Percentiles rank a stretch among this genome's conserved stretches.
phyloP scores from a whole-genome alignment of 2,329 filamentous ascomycete species.

The Trichoderma sp. region DNA sequence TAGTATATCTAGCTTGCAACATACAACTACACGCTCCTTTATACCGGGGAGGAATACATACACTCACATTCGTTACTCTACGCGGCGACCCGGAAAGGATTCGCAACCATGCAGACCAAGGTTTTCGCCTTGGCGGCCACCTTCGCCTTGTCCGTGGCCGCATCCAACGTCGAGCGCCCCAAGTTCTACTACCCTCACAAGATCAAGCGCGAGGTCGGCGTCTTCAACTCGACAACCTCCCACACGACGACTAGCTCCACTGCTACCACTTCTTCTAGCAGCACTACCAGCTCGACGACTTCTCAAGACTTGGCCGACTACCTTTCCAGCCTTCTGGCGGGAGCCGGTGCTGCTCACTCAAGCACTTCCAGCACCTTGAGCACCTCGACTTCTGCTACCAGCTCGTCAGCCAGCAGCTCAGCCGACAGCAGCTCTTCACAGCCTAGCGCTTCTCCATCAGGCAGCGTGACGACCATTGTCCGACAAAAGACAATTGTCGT shows the following conservation, averaged over 20 bases:
- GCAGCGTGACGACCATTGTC: slow-evolving; percentile 23
- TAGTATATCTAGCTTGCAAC: slow-evolving; percentile 24
- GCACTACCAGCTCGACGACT: background rate
- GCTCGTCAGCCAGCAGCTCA: background rate
- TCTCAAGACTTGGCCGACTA: background rate
- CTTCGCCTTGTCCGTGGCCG: slow-evolving; percentile 50
- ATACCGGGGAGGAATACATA: slow-evolving; percentile 20
- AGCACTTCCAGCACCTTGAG: background rate
- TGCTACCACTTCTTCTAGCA: background rate
- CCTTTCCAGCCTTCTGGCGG: background rate
- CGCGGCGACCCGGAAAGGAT: slow-evolving; percentile 18
- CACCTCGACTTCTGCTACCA: background rate
- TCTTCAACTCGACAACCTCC: slow-evolving; percentile 43
- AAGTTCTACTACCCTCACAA: slow-evolving; percentile 61
- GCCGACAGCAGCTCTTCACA: background rate
- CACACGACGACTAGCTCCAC: background rate
- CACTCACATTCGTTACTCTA: slow-evolving; percentile 29
- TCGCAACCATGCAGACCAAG: slow-evolving; percentile 51
- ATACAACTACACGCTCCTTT: slow-evolving; percentile 22
- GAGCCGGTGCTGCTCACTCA: background rate
- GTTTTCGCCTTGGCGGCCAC: slow-evolving; percentile 51
- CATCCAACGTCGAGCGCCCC: slow-evolving; percentile 49
- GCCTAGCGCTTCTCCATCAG: background rate
- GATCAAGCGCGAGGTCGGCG: slow-evolving; percentile 51
- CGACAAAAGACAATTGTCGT: slow-evolving; percentile 13